These are phyloP conservation scores for Solanum clarkiae DNA, from an alignment of 257 asterid species.

Conservation along the genomic window DNA sequence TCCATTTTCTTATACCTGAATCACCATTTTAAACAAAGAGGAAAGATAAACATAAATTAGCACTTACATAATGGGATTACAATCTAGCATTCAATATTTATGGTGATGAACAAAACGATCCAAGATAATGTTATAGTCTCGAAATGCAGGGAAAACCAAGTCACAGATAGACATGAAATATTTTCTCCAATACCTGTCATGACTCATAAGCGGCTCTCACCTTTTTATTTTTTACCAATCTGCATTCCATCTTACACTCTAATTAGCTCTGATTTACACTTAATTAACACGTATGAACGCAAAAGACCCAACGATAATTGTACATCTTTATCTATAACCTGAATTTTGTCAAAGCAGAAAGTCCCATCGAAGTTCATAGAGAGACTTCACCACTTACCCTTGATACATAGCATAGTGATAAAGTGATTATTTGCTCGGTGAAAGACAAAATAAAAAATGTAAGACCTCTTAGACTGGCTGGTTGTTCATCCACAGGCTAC, in stretches of 20 bases:
- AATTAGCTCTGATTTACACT: background rate
- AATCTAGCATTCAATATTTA: background rate
- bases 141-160: background rate
- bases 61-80: background rate
- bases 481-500: background rate
- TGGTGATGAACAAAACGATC: background rate
- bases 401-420: background rate
- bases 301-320: background rate
- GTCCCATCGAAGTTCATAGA: background rate
- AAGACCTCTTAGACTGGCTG: background rate
- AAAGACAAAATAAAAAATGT: background rate
- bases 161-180: background rate
- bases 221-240: background rate
- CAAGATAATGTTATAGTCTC: background rate
- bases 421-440: background rate
- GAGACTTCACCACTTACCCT: background rate
- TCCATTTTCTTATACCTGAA: conserved; percentile 81
- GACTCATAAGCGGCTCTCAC: background rate
- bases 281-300: background rate
- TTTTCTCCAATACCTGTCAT: background rate
- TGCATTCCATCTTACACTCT: background rate
- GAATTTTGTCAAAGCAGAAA: background rate
- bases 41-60: background rate
- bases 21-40: background rate
- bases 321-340: background rate